phyloP scores from a whole-genome alignment of 257 asterid species.

The Nicotiana benthamiana region DNA sequence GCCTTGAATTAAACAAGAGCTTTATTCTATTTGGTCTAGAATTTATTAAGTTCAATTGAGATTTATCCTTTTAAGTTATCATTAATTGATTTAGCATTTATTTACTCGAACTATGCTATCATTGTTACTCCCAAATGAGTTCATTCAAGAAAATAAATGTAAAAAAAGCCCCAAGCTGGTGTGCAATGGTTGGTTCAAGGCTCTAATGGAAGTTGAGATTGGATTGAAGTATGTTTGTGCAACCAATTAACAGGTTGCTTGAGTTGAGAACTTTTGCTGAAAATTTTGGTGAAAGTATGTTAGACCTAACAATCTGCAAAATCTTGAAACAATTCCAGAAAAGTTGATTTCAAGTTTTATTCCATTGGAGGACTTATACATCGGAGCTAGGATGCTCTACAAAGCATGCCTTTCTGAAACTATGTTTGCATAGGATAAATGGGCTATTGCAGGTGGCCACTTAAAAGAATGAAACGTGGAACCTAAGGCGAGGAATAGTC shows the following conservation, averaged over 20 bases:
- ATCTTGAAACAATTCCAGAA: neutral
- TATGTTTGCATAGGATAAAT: neutral
- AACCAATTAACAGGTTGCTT: neutral
- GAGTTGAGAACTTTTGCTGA: neutral
- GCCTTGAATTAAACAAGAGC: no score
- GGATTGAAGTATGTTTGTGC: neutral
- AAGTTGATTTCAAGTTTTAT: neutral
- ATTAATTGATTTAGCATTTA: no score
- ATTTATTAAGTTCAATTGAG: no score
- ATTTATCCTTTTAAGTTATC: no score
- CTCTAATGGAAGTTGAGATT: neutral
- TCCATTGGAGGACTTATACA: conserved; percentile 8
- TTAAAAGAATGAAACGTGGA: no score
- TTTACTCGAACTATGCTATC: no score
- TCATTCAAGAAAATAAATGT: neutral
- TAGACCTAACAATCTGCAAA: conserved; percentile 9
- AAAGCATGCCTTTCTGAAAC: neutral
- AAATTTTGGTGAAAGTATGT: neutral
- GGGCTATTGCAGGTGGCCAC: no score
- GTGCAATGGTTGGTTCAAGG: neutral
- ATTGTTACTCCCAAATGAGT: neutral
- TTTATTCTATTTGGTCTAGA: no score
- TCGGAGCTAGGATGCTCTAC: neutral
- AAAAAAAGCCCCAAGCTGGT: neutral
- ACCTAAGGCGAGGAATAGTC: no score